Conservation (phyloP, 805 yeast species). For the Teunomyces cretensis region DNA sequence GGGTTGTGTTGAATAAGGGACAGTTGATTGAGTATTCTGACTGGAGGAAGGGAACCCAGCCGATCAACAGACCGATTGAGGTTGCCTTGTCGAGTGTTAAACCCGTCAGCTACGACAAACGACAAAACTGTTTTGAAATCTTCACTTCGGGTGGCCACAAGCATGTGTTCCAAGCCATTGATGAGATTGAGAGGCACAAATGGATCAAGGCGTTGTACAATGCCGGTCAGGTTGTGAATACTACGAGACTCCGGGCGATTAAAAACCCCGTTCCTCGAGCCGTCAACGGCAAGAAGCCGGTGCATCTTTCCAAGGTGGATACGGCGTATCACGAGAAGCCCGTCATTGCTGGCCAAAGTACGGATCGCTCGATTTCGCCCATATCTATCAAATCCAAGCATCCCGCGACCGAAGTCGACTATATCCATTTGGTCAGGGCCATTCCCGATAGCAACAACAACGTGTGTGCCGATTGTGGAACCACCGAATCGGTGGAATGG, state of each 20-base stretch:
- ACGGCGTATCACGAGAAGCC: conserved; percentile 18
- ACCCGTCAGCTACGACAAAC: conserved; percentile 44
- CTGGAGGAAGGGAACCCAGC: conserved; percentile 69
- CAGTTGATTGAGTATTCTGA: conserved; percentile 69
- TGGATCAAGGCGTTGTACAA: conserved; percentile 68
- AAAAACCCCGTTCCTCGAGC: neutral
- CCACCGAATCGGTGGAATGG: conserved; percentile 74
- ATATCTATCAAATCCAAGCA: conserved; percentile 25
- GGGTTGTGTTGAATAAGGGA: conserved; percentile 77
- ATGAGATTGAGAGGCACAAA: conserved; percentile 60
- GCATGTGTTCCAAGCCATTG: conserved; percentile 73
- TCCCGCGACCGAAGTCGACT: conserved; percentile 19
- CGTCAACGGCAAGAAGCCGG: conserved; percentile 3
- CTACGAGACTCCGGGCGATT: conserved; percentile 15
- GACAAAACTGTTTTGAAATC: conserved; percentile 70
- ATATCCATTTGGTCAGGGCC: conserved; percentile 38
- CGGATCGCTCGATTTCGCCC: conserved; percentile 22
- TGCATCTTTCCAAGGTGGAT: conserved; percentile 6
- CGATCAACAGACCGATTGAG: conserved; percentile 67
- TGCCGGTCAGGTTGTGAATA: conserved; percentile 50
- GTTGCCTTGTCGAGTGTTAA: conserved; percentile 66
- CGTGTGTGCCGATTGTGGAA: conserved; percentile 78
- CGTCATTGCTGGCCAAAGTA: conserved; percentile 8
- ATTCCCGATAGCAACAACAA: conserved; percentile 53
- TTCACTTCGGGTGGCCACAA: conserved; percentile 65